Conservation (phyloP, 108 stramenopile genomes). For the Bacterosira constricta region DNA sequence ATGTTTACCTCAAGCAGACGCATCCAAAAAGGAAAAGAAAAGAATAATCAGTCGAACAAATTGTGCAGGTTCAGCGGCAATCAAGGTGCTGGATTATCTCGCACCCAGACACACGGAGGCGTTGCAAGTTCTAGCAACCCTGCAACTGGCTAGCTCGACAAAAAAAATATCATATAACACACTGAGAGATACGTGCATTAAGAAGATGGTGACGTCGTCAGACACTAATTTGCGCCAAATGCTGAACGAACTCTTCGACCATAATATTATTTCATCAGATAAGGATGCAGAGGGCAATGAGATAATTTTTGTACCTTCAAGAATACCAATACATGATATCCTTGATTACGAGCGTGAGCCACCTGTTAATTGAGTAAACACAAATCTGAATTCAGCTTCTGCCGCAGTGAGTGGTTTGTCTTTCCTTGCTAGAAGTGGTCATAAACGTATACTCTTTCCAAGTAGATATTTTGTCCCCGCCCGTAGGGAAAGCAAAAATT, state of each 20-base stretch:
- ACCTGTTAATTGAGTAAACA: background rate
- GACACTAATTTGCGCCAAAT: conserved; percentile 54
- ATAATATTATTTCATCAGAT: conserved; percentile 46
- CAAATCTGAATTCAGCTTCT: no score
- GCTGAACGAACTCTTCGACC: conserved; percentile 65
- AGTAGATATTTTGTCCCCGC: no score
- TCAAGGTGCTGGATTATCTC: conserved; percentile 50
- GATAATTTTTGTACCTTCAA: conserved; percentile 6
- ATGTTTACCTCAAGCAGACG: conserved; percentile 13
- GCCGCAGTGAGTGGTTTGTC: no score
- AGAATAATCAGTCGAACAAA: conserved; percentile 3
- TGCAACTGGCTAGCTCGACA: conserved; percentile 46
- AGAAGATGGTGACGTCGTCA: conserved; percentile 42
- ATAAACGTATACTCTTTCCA: no score
- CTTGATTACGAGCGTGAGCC: conserved; percentile 6
- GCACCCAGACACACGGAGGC: conserved; percentile 70
- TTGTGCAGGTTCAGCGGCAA: conserved; percentile 1
- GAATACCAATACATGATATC: conserved; percentile 26
- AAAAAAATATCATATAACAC: conserved; percentile 34
- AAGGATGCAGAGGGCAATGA: conserved; percentile 26
- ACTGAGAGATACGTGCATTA: conserved; percentile 57
- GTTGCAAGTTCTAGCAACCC: conserved; percentile 60
- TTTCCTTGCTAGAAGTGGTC: no score
- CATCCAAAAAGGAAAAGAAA: conserved; percentile 22
- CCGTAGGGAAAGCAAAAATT: no score